phyloP scores from a whole-genome alignment of 148 eudicot species.

The Rhododendron ferrugineum region DNA sequence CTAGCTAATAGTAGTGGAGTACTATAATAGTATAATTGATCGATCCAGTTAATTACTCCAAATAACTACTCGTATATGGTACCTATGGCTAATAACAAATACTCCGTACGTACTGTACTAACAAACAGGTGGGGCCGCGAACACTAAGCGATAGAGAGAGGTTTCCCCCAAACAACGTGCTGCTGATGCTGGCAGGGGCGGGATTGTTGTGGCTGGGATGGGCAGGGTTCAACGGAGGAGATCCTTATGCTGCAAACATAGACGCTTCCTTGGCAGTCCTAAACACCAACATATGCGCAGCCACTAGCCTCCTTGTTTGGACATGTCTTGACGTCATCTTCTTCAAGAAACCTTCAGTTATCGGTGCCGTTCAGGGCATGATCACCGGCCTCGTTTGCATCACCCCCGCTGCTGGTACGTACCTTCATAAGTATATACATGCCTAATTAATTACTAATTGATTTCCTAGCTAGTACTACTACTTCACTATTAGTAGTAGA shows the following conservation, averaged over 20 bases:
- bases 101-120: too few relatives aligned
- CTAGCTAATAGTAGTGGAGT: too few relatives aligned
- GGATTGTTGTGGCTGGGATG: conserved; percentile 10
- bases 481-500: too few relatives aligned
- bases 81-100: too few relatives aligned
- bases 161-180: conserved; percentile 10
- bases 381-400: conserved; percentile 12
- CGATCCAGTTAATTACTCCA: too few relatives aligned
- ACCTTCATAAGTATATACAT: too few relatives aligned
- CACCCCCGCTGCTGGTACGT: conserved; percentile 7
- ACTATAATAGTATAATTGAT: too few relatives aligned
- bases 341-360: conserved; percentile 5
- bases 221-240: conserved; percentile 13
- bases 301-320: conserved; percentile 10
- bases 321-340: background rate
- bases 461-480: too few relatives aligned
- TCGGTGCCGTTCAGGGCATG: conserved; percentile 12
- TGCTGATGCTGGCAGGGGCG: conserved; percentile 8
- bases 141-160: background rate
- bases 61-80: too few relatives aligned
- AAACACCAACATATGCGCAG: conserved; percentile 7
- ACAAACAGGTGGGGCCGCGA: conserved; percentile 3
- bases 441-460: too few relatives aligned
- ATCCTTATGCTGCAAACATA: conserved; percentile 1
- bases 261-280: conserved; percentile 6